Conservation (phyloP, 176 grass and related monocot genomes). For the Neostapfia colusana region DNA sequence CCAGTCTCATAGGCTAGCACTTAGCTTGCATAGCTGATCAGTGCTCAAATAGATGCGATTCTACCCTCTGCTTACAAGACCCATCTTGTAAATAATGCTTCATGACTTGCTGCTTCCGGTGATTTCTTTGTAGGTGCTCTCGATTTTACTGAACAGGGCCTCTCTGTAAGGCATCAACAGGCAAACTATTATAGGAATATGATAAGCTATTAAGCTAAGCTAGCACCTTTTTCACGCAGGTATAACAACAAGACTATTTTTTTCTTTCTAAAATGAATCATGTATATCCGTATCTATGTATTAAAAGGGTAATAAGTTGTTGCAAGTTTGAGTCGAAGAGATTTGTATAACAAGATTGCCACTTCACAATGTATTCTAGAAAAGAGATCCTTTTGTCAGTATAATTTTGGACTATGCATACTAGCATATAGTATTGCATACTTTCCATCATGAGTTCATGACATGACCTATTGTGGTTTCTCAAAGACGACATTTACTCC, state of each 20-base stretch:
- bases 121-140: slow-evolving; percentile 55
- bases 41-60: slow-evolving; percentile 24
- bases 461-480: neutral
- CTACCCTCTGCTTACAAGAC: neutral
- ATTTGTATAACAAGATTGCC: neutral
- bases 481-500: neutral
- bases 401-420: neutral
- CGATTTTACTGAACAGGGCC: slow-evolving; percentile 58
- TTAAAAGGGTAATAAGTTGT: neutral
- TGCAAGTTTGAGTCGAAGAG: neutral
- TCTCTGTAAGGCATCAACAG: slow-evolving; percentile 42
- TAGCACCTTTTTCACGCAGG: neutral
- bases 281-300: neutral
- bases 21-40: slow-evolving; percentile 12
- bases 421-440: neutral
- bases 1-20: slow-evolving; percentile 5
- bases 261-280: neutral
- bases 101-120: slow-evolving; percentile 49
- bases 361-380: neutral
- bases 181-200: neutral
- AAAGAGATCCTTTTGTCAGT: neutral
- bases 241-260: neutral
- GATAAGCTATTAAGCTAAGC: neutral
- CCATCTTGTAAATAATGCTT: neutral
- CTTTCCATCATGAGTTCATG: neutral